A percentile compares a stretch with the other conserved stretches of the same genome.
phyloP scores from a whole-genome alignment of 768 basidiomycete genomes.

The Hydnum rufescens region DNA sequence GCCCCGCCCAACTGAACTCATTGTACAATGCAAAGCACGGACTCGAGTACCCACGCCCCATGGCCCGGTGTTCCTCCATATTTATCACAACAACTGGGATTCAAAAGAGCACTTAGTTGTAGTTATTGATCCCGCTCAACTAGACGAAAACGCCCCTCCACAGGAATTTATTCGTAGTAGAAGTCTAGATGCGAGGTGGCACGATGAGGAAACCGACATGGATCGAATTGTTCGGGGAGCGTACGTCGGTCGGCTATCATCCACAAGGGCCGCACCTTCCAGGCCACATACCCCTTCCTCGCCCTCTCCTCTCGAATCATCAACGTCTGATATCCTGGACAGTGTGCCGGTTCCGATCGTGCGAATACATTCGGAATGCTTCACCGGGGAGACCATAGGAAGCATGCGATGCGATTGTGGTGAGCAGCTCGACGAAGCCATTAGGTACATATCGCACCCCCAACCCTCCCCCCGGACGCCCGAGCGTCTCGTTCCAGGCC shows the following conservation, averaged over 20 bases:
- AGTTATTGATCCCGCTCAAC: conserved; percentile 80
- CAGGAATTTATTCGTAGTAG: conserved; percentile 9
- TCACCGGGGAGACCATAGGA: conserved; percentile 94
- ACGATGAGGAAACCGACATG: conserved; percentile 69
- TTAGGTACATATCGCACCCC: conserved; percentile 66
- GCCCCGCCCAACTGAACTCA: conserved; percentile 19
- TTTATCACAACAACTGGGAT: conserved; percentile 88
- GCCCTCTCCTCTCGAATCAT: neutral
- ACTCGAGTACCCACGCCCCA: conserved; percentile 95
- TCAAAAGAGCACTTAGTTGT: conserved; percentile 90
- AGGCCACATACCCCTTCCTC: conserved; percentile 10
- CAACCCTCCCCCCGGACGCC: conserved; percentile 25
- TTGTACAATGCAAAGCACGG: conserved; percentile 87
- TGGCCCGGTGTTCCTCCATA: conserved; percentile 77
- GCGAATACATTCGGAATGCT: conserved; percentile 95
- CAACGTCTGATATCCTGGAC: neutral
- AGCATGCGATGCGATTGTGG: conserved; percentile 99
- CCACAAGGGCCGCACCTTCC: conserved; percentile 25
- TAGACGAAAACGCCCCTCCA: conserved; percentile 17
- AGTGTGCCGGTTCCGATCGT: conserved; percentile 46
- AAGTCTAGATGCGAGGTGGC: conserved; percentile 68
- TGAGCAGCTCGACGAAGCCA: conserved; percentile 95
- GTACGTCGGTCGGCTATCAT: conserved; percentile 67
- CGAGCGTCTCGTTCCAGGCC: conserved; percentile 29
- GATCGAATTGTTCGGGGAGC: conserved; percentile 89